phyloP scores from a whole-genome alignment of 169 alveolate genomes.

The Babesia caballi region DNA sequence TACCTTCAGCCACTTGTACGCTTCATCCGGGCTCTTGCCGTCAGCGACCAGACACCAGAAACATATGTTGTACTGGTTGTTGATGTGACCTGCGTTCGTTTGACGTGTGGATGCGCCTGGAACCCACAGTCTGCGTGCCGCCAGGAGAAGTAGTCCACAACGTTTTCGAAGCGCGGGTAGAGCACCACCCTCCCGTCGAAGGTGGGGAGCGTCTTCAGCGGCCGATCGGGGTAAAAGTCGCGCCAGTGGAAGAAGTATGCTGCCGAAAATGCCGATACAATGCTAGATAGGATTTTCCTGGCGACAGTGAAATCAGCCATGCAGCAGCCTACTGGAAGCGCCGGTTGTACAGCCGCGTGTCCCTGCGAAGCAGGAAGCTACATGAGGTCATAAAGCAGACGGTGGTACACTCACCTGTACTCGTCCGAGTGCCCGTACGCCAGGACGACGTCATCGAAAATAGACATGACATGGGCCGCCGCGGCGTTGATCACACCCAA shows the following conservation, averaged over 20 bases:
- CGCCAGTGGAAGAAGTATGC: slow-evolving; percentile 86
- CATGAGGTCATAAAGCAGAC: background rate
- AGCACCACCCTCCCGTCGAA: slow-evolving; percentile 92
- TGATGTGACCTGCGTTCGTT: slow-evolving; percentile 83
- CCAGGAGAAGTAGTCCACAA: slow-evolving; percentile 89
- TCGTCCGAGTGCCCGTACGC: slow-evolving; percentile 95
- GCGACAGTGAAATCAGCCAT: slow-evolving; percentile 67
- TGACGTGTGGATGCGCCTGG: background rate
- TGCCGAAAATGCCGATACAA: slow-evolving; percentile 88
- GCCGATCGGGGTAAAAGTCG: slow-evolving; percentile 71
- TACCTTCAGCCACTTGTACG: slow-evolving; percentile 79
- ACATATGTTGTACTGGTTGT: slow-evolving; percentile 92
- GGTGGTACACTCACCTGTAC: slow-evolving; percentile 68
- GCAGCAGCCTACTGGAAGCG: slow-evolving; percentile 58
- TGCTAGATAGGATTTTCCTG: slow-evolving; percentile 84
- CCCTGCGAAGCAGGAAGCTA: slow-evolving; percentile 64
- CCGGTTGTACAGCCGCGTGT: slow-evolving; percentile 63
- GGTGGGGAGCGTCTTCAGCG: slow-evolving; percentile 82
- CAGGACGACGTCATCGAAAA: slow-evolving; percentile 87
- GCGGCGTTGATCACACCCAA: slow-evolving; percentile 86
- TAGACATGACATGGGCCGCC: slow-evolving; percentile 88
- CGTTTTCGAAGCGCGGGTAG: slow-evolving; percentile 86
- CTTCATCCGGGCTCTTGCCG: slow-evolving; percentile 81
- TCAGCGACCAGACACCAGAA: slow-evolving; percentile 92
- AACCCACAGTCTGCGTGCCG: slow-evolving; percentile 87